Percentiles rank a stretch among this genome's conserved stretches.
Evolutionary conservation across 2,329 filamentous ascomycete species (phyloP).

Genomic region (Neurospora sp.): DNA sequence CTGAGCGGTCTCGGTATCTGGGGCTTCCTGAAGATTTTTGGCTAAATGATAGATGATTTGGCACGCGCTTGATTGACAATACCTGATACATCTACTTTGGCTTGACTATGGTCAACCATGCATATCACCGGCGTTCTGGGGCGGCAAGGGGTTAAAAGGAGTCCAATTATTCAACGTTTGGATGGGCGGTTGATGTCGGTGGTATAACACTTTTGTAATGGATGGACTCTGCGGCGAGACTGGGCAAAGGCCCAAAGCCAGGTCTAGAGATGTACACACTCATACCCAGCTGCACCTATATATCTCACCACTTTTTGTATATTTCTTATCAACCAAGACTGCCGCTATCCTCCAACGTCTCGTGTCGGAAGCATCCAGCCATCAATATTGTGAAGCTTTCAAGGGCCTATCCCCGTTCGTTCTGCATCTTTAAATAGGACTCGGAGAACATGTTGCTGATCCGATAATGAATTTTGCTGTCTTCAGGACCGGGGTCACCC

Average conservation of each 20-base stretch:
- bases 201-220: background rate
- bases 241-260: background rate
- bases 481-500: background rate
- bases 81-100: background rate
- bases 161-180: background rate
- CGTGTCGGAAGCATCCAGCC: background rate
- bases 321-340: background rate
- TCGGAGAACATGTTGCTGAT: background rate
- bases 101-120: background rate
- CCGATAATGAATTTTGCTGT: background rate
- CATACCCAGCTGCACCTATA: background rate
- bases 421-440: background rate
- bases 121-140: background rate
- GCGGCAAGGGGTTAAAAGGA: background rate
- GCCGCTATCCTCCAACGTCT: background rate
- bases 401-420: background rate
- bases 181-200: background rate
- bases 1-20: slow-evolving; percentile 82
- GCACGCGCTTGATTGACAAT: background rate
- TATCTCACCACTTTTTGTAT: background rate
- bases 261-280: background rate
- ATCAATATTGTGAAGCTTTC: background rate
- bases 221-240: background rate
- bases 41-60: slow-evolving; percentile 27
- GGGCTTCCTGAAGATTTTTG: slow-evolving; percentile 84